A percentile compares a stretch with the other conserved stretches of the same genome.
These are phyloP conservation scores for Murraya paniculata DNA, from an alignment of 345 rosid species.

Conservation along the genomic window DNA sequence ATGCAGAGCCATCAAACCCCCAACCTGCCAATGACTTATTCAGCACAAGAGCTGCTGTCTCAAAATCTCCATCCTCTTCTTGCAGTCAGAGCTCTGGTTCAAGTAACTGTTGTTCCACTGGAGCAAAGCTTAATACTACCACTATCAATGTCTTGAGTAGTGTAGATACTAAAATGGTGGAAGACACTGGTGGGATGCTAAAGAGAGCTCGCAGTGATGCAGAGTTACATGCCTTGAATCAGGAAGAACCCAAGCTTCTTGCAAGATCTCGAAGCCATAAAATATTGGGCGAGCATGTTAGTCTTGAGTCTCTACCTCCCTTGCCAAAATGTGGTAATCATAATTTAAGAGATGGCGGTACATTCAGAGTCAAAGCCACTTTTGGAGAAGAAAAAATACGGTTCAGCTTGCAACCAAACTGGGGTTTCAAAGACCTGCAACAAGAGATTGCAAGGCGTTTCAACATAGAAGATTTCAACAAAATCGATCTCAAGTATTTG, in stretches of 20 bases:
- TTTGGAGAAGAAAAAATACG: slow-evolving; percentile 64
- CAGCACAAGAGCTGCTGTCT: slow-evolving; percentile 37
- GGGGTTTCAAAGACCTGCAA: slow-evolving; percentile 50
- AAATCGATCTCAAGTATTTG: slow-evolving; percentile 55
- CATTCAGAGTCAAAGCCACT: slow-evolving; percentile 58
- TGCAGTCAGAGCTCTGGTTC: slow-evolving; percentile 79
- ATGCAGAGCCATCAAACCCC: slow-evolving; percentile 32
- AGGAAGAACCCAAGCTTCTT: slow-evolving; percentile 44
- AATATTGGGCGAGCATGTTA: slow-evolving; percentile 40
- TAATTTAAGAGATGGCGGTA: slow-evolving; percentile 14
- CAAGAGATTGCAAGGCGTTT: slow-evolving; percentile 61
- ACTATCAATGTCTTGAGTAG: slow-evolving; percentile 21
- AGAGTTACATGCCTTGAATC: slow-evolving; percentile 41
- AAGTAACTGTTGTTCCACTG: slow-evolving; percentile 64
- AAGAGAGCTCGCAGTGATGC: slow-evolving; percentile 53
- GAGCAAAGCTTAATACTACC: slow-evolving; percentile 42
- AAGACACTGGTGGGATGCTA: slow-evolving; percentile 33
- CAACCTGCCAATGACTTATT: slow-evolving; percentile 36
- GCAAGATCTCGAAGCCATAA: slow-evolving; percentile 63
- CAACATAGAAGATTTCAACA: slow-evolving; percentile 36
- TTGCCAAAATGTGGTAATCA: slow-evolving; percentile 23
- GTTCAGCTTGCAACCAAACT: slow-evolving; percentile 54
- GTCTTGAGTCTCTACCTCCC: slow-evolving; percentile 33
- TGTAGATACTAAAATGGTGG: slow-evolving; percentile 29
- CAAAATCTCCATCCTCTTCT: slow-evolving; percentile 68